Evolutionary conservation across 2,329 filamentous ascomycete genomes (phyloP).

Genomic region (Fusarium secorum): DNA sequence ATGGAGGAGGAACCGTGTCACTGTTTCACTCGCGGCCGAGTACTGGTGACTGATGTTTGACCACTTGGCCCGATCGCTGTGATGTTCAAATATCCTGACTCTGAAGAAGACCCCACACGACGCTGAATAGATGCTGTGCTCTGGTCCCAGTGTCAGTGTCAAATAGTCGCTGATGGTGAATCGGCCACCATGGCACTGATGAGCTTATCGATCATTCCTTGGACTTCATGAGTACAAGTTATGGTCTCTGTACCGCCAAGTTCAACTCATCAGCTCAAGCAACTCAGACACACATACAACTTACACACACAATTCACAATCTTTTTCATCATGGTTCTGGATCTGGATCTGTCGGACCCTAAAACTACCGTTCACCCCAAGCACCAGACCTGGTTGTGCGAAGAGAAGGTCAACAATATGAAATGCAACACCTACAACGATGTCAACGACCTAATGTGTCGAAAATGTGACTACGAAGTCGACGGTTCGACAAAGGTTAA

Average conservation of each 20-base stretch:
- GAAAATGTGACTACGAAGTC: not conserved
- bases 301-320: not conserved
- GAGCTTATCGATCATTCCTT: fast-evolving
- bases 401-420: not conserved
- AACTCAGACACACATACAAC: not conserved
- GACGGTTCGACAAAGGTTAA: not conserved
- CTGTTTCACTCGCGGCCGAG: not conserved
- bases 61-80: not conserved
- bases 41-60: too few species aligned
- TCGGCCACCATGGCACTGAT: not conserved
- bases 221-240: not conserved
- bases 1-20: not conserved
- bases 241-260: too few species aligned
- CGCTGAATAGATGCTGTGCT: too few species aligned
- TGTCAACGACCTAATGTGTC: not conserved
- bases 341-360: too few species aligned
- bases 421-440: not conserved
- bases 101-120: not conserved
- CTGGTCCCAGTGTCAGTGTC: too few species aligned
- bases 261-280: not conserved
- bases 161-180: not conserved
- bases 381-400: not conserved
- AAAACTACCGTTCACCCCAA: not conserved
- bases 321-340: not conserved
- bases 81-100: fast-evolving